Base-by-base conservation (phyloP, 2,329 filamentous ascomycete species). In the Zymoseptoria passerinii region DNA sequence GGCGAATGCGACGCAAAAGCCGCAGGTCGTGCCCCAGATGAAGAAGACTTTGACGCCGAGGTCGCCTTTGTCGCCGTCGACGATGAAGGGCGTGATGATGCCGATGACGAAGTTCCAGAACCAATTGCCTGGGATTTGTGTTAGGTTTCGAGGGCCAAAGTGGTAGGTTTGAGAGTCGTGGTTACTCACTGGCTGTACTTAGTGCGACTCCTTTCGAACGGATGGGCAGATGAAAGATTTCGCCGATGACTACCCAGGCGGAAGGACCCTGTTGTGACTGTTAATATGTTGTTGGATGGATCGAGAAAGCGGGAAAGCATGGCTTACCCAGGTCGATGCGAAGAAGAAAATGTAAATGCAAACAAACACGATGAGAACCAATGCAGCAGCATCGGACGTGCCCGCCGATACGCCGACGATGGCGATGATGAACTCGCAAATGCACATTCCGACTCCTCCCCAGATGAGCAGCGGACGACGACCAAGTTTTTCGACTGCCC, bases 271-370 rank as follows among this genome's bases (percentile, higher is more conserved):
- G 29, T 28, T 18, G 23, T 52, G 28, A 13, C n/a, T 7, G 13
- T 44, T 16, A 44, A 16, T 7, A 44, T 7, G 18, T 10, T 10
- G 52, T 60, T 28, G 58, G 57, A 48, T 28, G 58, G 57, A 48
- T 9, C 3, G 8, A 6, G 28, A 18, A 40, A 6, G 8, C 8
- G 18, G 16, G 16, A 7, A 16, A 7, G 16, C n/a, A 55, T 8
- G 3, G 29, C 55, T 27, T 53, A 61, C 58, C 90, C 90, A 95
- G 61, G 90, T 95, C 57, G 83, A 85, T 53, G 90, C 90, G 73
- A 95, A 96, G 80, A 87, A 92, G 81, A 89, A 91, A 79, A 96
- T 90, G 81, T 92, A 94, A 76, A 95, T 84, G 77, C 87, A 89
- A 70, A 94, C 92, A 76, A 95, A 94, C 60, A 88, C 83, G 64